Evolutionary conservation across 257 asterid genomes (phyloP), one percentile per base, ranked within the genome.

Genomic region (Knoxia roxburghii): DNA sequence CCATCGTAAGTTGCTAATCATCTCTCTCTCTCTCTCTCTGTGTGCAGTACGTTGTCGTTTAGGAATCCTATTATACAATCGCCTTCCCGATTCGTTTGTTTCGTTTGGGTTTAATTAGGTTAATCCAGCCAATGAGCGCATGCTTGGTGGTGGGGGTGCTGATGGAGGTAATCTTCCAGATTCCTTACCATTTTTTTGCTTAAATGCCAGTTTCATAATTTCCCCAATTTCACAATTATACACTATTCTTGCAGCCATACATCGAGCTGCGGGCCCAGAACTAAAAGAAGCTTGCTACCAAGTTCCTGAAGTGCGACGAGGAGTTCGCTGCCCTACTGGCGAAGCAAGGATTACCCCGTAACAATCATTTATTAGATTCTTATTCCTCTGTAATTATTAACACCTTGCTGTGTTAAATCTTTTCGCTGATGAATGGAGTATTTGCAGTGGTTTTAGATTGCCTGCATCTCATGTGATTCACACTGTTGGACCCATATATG

Each of bases 61-160:
- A 26, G 3, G n/a, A 27, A 4, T 35, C 60, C 6, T 29, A 11
- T 13, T 9, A 33, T 6, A 15, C 6, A 18, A 32, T 30, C 6
- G 64, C 11, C 23, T 58, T 59, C 26, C 9, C 53, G 1, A 32
- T 59, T 59, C 4, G 33, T 17, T 20, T 10, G 26, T 35, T 59
- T 67, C 46, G 13, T 61, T 66, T 41, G n/a, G 64, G 70, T 64
- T 67, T 72, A 32, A 26, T 32, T 65, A 94, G 99, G 97, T 94
- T 65, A 90, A 90, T 87, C 95, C 99, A 55, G 95, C 97, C 27
- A 94, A 94, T 70, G 89, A 90, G 77, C 70, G 71, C 49, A 94
- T 94, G 97, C 96, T 94, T 56, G 97, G 96, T 56, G 99, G 99
- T 50, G 95, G 89, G 51, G 96, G 95, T 65, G 97, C 96, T 73